Base-by-base conservation (phyloP, 768 basidiomycete species). In the Tricholoma sp. region DNA sequence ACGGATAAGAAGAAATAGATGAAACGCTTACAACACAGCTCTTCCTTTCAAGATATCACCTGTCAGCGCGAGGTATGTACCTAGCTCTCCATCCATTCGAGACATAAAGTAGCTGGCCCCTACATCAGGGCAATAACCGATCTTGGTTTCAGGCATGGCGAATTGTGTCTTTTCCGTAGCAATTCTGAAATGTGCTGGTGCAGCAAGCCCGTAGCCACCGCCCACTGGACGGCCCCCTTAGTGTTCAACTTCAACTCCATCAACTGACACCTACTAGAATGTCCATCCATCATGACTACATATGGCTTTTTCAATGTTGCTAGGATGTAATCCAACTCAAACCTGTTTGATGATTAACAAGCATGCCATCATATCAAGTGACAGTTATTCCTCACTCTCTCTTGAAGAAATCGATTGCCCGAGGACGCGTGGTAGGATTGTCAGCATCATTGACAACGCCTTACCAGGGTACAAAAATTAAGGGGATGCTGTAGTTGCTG, bases 61-160 rank as follows among this genome's bases (percentile, higher is more conserved):
- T 8, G 95, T 98, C 61, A 99, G 73, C 10, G 85, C 92, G 42
- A 98, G 83, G 74, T 96, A 99, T n/a, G 93, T 89, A 41, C 97
- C 97, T 45, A 98, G 66, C 61, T 93, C 78, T 10, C 97, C 97
- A 66, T 99, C 97, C 58, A 98, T 72, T 60, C 87, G 83, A 36
- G 94, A 86, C 50, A 99, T 75, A 76, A 94, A 95, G 74, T 84
- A 91, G 63, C 83, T 94, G 29, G 88, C 89, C 17, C 97, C 97
- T 24, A 99, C 95, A 71, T 99, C 96, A 29, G 96, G 95, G 60
- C 75, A 84, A 67, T 91, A 93, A 44, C 89, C 90, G 64, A 94
- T 94, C 65, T 89, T 90, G 11, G 91, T 94, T 75, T 99, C 97
- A 13, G 97, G 97, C 97, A 98, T 98, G 6, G 94, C 88, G 68